Evolutionary conservation across 2,329 filamentous ascomycete genomes (phyloP), one percentile per base, ranked within the genome.

Genomic region (Ophiostoma tasmaniense): DNA sequence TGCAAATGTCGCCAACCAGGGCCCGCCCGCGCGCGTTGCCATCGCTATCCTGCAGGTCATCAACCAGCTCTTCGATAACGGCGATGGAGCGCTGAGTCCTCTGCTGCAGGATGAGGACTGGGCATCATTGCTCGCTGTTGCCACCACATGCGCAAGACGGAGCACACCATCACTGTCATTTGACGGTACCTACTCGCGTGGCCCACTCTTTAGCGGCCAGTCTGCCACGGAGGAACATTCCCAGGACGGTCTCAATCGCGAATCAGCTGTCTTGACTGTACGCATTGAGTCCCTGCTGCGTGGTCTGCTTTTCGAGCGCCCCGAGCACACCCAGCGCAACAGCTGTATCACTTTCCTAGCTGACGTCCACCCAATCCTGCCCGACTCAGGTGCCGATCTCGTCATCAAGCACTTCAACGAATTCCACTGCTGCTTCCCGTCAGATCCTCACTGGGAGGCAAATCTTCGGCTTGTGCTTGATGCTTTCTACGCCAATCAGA

Each of bases 371-470:
- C 79, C 80, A 20, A 82, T 86, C 45, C 81, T 92, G 10, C 87
- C 87, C 6, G 87, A 92, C 74, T 84, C 85, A 3, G 85, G 87
- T 10, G 88, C 85, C 1, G 84, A 83, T 64, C 80, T 89, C 13
- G 84, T 92, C 30, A 82, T 92, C 61, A 84, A 87, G 62, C 87
- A 91, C 75, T 90, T 89, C 72, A 83, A 84, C 68, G 86, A 90
- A 67, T 89, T 90, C 72, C 83, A 89, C 64, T 88, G 87, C 73
- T 90, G 90, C 73, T 89, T 89, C 62, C 90, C 90, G 2, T 90
- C 90, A 0, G 89, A 91, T 73, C 77, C 83, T 64, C 81, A 85
- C 45, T 93, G 90, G 90, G 83, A 89, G 71, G 78, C 83, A 2
- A 90, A 91, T 67, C 80, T 90, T 68, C 79, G 80, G 20, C 78